Evolutionary conservation across 108 stramenopile genomes (phyloP).

Genomic region (Schizochytrium sp.): DNA sequence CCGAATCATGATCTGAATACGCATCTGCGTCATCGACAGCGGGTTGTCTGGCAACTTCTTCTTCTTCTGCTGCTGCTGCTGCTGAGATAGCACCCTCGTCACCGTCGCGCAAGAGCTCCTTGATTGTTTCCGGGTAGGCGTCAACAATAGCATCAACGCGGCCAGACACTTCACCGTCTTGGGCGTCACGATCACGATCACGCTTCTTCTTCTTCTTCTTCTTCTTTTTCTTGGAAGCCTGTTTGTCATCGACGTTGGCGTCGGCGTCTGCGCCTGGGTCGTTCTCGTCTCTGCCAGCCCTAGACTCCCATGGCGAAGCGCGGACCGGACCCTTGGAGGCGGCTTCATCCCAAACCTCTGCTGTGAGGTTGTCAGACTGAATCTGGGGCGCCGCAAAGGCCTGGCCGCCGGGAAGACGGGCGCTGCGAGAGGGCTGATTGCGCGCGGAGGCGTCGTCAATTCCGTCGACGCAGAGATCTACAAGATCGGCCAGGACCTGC

Average conservation of each 20-base stretch:
- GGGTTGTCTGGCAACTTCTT: too few species aligned
- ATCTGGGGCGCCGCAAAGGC: not conserved
- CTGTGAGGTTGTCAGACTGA: not conserved
- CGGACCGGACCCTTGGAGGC: not conserved
- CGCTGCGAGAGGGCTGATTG: not conserved
- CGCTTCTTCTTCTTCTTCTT: not conserved
- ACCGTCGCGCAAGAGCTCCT: not conserved
- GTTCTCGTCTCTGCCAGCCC: not conserved
- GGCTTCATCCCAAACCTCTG: not conserved
- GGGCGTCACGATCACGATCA: not conserved
- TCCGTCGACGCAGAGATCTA: slow-evolving; percentile 1
- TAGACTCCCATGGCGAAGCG: not conserved
- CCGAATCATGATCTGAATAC: not conserved
- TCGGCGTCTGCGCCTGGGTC: not conserved
- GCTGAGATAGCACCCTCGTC: too few species aligned
- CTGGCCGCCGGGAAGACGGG: not conserved
- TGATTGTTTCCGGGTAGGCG: not conserved
- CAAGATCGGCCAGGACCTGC: not conserved
- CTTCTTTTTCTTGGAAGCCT: not conserved
- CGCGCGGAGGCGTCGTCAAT: not conserved
- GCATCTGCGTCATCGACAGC: not conserved
- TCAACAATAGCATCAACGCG: not conserved
- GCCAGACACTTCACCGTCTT: not conserved
- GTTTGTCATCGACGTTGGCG: not conserved
- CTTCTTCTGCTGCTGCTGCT: too few species aligned